Percentiles rank a stretch among this genome's conserved stretches.
Conservation (phyloP, 2,329 filamentous ascomycete species). For the Ophiostoma himal-ulmi region DNA sequence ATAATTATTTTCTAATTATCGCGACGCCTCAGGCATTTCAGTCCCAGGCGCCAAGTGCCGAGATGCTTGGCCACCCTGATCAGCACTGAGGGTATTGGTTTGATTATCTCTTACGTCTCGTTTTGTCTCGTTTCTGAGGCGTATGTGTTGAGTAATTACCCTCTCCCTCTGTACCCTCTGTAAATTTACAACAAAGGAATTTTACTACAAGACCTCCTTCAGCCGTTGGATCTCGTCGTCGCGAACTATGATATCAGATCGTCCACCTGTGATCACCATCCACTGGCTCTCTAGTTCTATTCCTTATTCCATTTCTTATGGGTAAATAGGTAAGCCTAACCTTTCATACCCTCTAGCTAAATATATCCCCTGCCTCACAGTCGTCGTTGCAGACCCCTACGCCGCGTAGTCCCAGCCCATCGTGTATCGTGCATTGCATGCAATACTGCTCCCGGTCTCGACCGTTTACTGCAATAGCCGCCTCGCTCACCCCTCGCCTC, state of each 20-base stretch:
- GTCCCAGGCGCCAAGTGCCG: constrained; percentile 13
- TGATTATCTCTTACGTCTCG: neutral
- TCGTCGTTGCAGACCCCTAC: neutral
- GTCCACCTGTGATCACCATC: neutral
- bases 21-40: neutral
- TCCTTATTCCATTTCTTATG: no score
- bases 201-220: no score
- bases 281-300: neutral
- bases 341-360: neutral
- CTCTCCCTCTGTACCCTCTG: no score
- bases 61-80: constrained; percentile 7
- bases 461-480: no score
- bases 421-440: neutral
- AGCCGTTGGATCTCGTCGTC: no score
- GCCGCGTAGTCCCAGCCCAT: neutral
- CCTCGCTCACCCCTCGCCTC: no score
- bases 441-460: neutral
- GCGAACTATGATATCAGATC: neutral
- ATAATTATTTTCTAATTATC: neutral
- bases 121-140: neutral
- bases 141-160: no score
- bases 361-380: neutral
- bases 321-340: no score
- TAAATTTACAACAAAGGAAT: no score
- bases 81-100: neutral